Evolutionary conservation across 306 rosid genomes (phyloP).

Genomic region (Rosa chinensis): DNA sequence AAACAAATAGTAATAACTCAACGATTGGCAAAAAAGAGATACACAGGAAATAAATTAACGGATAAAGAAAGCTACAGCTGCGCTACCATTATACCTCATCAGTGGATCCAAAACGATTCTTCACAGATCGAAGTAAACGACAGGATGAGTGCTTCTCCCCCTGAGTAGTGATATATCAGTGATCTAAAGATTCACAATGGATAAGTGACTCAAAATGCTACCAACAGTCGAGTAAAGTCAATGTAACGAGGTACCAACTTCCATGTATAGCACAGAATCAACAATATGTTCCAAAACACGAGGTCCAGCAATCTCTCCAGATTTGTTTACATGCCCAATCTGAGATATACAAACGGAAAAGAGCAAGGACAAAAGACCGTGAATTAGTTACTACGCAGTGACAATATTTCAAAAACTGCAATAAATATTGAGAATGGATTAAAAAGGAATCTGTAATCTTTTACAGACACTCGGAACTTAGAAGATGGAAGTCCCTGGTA

Average conservation of each 20-base stretch:
- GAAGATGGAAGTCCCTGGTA: background rate
- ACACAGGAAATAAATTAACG: background rate
- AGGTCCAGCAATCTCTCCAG: constrained; percentile 97
- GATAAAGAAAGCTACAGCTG: constrained; percentile 1
- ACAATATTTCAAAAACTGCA: background rate
- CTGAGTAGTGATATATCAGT: constrained; percentile 38
- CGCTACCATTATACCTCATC: constrained; percentile 63
- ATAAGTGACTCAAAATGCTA: background rate
- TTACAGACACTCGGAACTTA: background rate
- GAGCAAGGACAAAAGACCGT: constrained; percentile 1
- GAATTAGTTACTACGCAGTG: background rate
- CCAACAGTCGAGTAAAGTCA: constrained; percentile 24
- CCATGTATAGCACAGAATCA: constrained; percentile 88
- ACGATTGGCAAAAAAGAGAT: background rate
- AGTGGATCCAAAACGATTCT: constrained; percentile 91
- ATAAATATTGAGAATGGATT: background rate
- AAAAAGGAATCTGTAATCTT: background rate
- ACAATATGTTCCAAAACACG: constrained; percentile 93
- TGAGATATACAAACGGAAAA: constrained; percentile 36
- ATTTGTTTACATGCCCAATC: constrained; percentile 90
- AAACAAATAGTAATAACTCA: background rate
- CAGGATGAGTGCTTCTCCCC: constrained; percentile 85
- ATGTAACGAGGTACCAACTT: constrained; percentile 69
- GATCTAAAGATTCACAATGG: background rate
- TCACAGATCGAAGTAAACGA: constrained; percentile 89